Evolutionary conservation across 1,139 yeast species (phyloP).

Genomic region (Blastobotrys malaysiensis): DNA sequence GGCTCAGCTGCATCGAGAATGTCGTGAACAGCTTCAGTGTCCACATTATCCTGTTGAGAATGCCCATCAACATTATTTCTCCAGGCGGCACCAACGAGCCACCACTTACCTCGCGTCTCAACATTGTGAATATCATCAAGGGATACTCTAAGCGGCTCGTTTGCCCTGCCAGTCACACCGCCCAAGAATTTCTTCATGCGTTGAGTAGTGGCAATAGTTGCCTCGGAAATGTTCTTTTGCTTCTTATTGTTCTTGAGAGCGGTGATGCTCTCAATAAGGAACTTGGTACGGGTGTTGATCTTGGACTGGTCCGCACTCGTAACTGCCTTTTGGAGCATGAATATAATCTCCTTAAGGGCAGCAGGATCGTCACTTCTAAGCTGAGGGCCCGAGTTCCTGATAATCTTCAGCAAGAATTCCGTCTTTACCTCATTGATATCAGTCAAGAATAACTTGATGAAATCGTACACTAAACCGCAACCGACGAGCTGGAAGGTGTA

Average conservation of each 20-base stretch:
- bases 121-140: constrained; percentile 74
- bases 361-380: constrained; percentile 86
- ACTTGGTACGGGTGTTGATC: constrained; percentile 64
- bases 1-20: constrained; percentile 67
- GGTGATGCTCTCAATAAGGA: constrained; percentile 76
- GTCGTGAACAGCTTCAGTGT: constrained; percentile 40
- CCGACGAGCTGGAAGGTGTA: constrained; percentile 75
- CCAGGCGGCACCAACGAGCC: constrained; percentile 99
- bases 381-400: constrained; percentile 75
- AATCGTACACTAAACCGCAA: constrained; percentile 69
- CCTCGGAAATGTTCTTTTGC: constrained; percentile 45
- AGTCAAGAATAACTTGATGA: constrained; percentile 52
- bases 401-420: constrained; percentile 65
- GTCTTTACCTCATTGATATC: constrained; percentile 67
- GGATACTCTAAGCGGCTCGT: constrained; percentile 80
- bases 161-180: constrained; percentile 35
- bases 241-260: constrained; percentile 82
- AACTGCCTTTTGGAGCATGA: constrained; percentile 48
- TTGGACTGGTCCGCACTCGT: constrained; percentile 37
- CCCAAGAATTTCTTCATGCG: constrained; percentile 68
- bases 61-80: constrained; percentile 38
- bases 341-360: constrained; percentile 74
- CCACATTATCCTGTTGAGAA: constrained; percentile 9
- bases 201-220: constrained; percentile 45
- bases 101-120: constrained; percentile 89